Evolutionary conservation across 2,329 filamentous ascomycete species (phyloP), one percentile per base, ranked within the genome.

Genomic region (Pestalotiopsis sp.): DNA sequence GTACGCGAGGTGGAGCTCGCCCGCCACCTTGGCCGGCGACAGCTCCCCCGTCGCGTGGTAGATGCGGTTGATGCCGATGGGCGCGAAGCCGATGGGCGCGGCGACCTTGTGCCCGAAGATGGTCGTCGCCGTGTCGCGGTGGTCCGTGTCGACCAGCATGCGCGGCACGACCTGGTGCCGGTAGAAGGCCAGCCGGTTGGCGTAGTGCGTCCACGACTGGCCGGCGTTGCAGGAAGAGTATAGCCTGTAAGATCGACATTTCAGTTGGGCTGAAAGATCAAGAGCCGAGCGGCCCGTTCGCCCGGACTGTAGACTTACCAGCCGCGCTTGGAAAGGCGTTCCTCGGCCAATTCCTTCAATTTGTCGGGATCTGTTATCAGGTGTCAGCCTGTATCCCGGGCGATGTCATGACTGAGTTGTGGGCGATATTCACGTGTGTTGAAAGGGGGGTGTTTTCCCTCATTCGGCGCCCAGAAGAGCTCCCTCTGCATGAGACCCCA

Each of bases 111-210:
- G 87, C 14, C 89, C 86, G 76, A 90, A 91, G 70, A 92, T 87
- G 4, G 79, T 80, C 13, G 87, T 87, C 1, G 79, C 78, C 1
- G 87, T 89, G 73, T 91, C 88, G 49, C 88, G 85, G 39, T 77
- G 78, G 74, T 87, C 89, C 7, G 87, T 90, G 77, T 91, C 87
- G 57, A 90, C 83, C 1, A 91, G 84, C 81, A 86, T 87, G 59
- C 85, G 84, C 0, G 89, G 88, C 61, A 91, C 83, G 73, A 92
- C 88, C 59, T 87, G 84, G 79, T 90, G 88, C 1, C 88, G 83
- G 78, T 87, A 90, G 80, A 91, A 92, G 65, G 89, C 86, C 77
- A 90, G 85, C 4, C 89, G 84, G 76, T 91, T 91, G 25, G 86
- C 86, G n/a, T 83, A 79, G 70, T 85, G 83, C 3, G 82, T 84